Evolutionary conservation across 2,329 filamentous ascomycete species (phyloP), one percentile per base, ranked within the genome.

Genomic region (Plenodomus lindquistii): DNA sequence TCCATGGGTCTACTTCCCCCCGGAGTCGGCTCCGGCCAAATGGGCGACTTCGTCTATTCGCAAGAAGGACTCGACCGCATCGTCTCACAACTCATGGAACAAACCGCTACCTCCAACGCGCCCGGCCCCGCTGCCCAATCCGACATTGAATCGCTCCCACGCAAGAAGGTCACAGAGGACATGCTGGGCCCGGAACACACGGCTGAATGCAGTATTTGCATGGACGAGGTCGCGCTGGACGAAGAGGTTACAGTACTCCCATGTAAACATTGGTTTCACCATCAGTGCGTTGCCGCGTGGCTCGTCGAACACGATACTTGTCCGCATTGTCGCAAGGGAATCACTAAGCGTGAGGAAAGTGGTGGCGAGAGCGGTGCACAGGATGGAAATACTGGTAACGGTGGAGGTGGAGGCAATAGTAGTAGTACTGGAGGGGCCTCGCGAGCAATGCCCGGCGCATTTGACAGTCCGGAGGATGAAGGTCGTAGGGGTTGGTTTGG

Each of bases 211-310:
- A 92, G 89, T 29, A 96, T 99, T 49, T 99, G 94, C 73, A 96
- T 97, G 77, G 91, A 97, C 46, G 83, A 89, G 21, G 86, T 95
- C 53, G 80, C 83, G 20, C 66, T 88, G 29, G 88, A 85, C 10
- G 85, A 89, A 22, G 85, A 89, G 66, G 89, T 93, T 4, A 83
- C 88, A 0, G 81, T 86, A 38, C 74, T 99, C 42, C 91, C 91
- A 0, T 99, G 94, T 74, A 87, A 85, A 50, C 94, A 99, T 67
- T 96, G 91, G 90, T 97, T 96, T 70, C 93, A 97, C 65, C 86
- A 86, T 48, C 78, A 83, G 20, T 97, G 93, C 63, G 88, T 94
- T 27, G 81, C 85, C 19, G 79, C 88, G 41, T 97, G 93, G 93
- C 75, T 97, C 42, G 84, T 82, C 62, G 89, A 96, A 72, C 92